These are phyloP conservation scores for Rhodotorula toruloides DNA, from an alignment of 768 basidiomycete species.

Conservation along the genomic window DNA sequence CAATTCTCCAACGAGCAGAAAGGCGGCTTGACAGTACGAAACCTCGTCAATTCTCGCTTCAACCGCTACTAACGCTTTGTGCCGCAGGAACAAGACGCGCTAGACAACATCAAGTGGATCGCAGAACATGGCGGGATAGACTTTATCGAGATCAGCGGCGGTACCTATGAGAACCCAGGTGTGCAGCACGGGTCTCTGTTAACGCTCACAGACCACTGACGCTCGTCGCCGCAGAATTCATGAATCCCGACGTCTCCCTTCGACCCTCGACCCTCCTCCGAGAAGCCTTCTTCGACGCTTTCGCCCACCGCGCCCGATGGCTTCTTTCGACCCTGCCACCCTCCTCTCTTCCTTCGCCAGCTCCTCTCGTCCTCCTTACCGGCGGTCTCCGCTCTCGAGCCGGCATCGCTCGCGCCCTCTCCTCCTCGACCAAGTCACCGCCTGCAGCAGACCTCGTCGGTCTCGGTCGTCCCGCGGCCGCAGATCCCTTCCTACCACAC, in stretches of 20 bases:
- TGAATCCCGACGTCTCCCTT: not conserved
- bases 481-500: slow-evolving; percentile 60
- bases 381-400: slow-evolving; percentile 66
- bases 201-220: too few species aligned
- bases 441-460: slow-evolving; percentile 69
- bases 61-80: not conserved
- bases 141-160: slow-evolving; percentile 82
- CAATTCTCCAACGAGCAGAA: slow-evolving; percentile 6
- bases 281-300: slow-evolving; percentile 68
- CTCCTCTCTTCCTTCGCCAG: slow-evolving; percentile 39
- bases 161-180: slow-evolving; percentile 77
- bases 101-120: slow-evolving; percentile 60
- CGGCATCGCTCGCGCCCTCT: slow-evolving; percentile 56
- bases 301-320: slow-evolving; percentile 58
- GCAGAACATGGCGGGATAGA: slow-evolving; percentile 65
- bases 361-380: slow-evolving; percentile 69
- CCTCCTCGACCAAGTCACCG: slow-evolving; percentile 15
- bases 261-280: slow-evolving; percentile 46
- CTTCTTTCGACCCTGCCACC: slow-evolving; percentile 49
- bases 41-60: not conserved
- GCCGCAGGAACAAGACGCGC: slow-evolving; percentile 50
- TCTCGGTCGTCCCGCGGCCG: slow-evolving; percentile 62
- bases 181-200: too few species aligned
- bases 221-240: not conserved
- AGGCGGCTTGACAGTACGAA: slow-evolving; percentile 38